Evolutionary conservation across 1,284 basidiomycete species (phyloP), one percentile per base, ranked within the genome.

Genomic region (Inonotus hispidus): DNA sequence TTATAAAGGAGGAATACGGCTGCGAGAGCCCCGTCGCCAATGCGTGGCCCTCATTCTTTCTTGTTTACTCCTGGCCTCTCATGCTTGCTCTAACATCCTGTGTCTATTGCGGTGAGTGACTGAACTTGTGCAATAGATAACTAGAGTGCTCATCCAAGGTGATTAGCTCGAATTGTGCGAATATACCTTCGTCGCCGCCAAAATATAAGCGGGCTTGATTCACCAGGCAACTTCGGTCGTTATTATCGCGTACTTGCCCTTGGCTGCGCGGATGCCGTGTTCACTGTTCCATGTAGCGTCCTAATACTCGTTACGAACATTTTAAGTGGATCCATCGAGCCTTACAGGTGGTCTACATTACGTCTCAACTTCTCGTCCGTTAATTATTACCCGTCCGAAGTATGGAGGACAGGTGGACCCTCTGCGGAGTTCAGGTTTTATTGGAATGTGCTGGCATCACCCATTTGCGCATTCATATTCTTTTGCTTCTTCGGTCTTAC

Each of bases 211-310:
- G 21, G 39, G 29, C 8, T 41, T 7, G 38, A 38, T 19, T 11
- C 14, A 4, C 35, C 21, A 23, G n/a, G 8, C 55, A n/a, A 46
- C 27, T 27, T 45, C 55, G 76, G 67, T 65, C 82, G 81, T 5
- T 89, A 82, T 68, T 68, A 82, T 60, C 81, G 84, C 2, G 75
- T 85, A 10, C 79, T 85, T 72, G 74, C 74, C 13, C 73, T 86
- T 11, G 79, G 82, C 4, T 65, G 69, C 21, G 66, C 74, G 10
- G 80, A 82, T 45, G 71, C 77, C n/a, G 16, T 74, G 5, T 70
- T 74, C 64, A 76, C 71, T 46, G 66, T 77, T 10, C 79, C 79
- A 0, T 56, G 78, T 38, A 62, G 68, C 37, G 39, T 61, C 29
- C 69, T 64, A 53, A 16, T 66, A 3, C 59, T 76, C 29, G 64